Evolutionary conservation across 495 filamentous ascomycete genomes (phyloP).

Genomic region (Penicillium diatomitis): DNA sequence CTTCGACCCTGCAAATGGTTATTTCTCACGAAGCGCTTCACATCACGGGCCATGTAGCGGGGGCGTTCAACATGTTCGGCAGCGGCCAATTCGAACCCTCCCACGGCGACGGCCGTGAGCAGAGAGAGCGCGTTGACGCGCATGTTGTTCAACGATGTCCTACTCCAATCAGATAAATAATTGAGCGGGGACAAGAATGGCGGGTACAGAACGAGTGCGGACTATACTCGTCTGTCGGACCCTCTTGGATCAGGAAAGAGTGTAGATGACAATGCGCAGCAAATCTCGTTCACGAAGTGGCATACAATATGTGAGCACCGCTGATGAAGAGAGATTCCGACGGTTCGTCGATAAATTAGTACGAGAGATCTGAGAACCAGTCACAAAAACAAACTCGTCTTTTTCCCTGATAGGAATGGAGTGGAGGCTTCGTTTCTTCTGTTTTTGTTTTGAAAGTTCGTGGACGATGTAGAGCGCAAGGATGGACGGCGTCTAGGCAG

Average conservation of each 20-base stretch:
- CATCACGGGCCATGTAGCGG: constrained; percentile 36
- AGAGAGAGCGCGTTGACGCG: constrained; percentile 19
- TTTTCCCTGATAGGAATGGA: no score
- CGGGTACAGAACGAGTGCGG: constrained; percentile 17
- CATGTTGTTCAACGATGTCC: constrained; percentile 18
- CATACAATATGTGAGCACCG: no score
- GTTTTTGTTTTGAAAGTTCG: no score
- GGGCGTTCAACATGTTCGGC: constrained; percentile 29
- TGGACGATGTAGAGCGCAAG: no score
- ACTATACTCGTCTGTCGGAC: constrained; percentile 14
- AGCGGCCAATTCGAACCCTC: constrained; percentile 26
- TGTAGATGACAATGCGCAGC: no score
- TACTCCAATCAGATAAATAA: not conserved
- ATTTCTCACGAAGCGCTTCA: constrained; percentile 33
- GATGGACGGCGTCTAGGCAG: constrained; percentile 12
- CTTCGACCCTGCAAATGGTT: constrained; percentile 8
- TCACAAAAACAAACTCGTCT: no score
- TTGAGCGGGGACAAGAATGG: not conserved
- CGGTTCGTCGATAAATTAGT: no score
- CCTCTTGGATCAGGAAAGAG: constrained; percentile 4
- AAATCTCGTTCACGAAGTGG: no score
- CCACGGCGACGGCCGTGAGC: constrained; percentile 26
- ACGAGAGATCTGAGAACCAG: no score
- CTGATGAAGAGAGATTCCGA: no score
- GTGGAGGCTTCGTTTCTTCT: no score